Base-by-base conservation (phyloP, 148 eudicot genomes). In the Pharnaceum exiguum region DNA sequence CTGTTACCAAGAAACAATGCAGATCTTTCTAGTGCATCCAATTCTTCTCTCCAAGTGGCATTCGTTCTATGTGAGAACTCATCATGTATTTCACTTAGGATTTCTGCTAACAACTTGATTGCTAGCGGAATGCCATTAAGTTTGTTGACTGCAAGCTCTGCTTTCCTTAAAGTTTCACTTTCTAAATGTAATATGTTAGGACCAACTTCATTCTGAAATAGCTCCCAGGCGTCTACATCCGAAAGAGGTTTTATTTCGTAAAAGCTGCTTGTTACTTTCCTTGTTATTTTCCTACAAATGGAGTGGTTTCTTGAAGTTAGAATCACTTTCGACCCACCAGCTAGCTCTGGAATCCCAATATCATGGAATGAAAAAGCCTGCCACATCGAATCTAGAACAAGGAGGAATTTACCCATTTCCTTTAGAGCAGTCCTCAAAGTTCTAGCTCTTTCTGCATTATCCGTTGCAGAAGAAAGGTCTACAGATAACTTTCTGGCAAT, bases 291-390 rank as follows among this genome's bases (percentile, higher is more conserved):
- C 22, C 67, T 44, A 29, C 77, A 73, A 7, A 73, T 51, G 7
- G 60, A 51, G 22, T 3, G 24, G 23, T 24, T 43, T 31, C 73
- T 68, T 2, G 73, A 67, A 17, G 73, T 68, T n/a, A 73, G 37
- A 3, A 73, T 57, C 61, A 73, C 4, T 57, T 67, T 73, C 5
- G 55, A 63, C 4, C 65, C 64, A 28, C 46, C 51, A 2, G n/a
- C 10, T 1, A 51, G 69, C 28, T 67, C 69, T 5, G 77, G 73
- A 63, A 73, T 73, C 36, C 77, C 77, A 44, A 73, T 68, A 58
- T 73, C 73, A 16, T 68, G 35, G 5, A 73, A 46, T 3, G 69
- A 51, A 11, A 73, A 73, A 30, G 60, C 50, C 24, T 73, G 72
- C 66, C 66, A 62, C 65, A 73, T 36, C 2, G 72, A 67, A 57